Conservation (phyloP, 179 eudicot genomes). For the Pouteria campechiana region DNA sequence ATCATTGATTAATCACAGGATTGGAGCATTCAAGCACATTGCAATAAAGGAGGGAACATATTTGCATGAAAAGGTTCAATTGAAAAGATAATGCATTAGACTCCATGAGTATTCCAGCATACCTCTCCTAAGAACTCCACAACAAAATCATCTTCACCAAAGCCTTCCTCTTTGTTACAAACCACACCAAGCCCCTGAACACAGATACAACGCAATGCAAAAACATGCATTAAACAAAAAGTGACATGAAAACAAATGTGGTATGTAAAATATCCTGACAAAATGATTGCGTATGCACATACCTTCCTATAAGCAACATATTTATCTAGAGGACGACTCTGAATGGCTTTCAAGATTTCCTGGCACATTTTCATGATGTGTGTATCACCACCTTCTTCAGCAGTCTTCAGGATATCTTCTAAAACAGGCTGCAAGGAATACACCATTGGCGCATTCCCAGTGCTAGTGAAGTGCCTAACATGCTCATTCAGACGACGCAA, state of each 20-base stretch:
- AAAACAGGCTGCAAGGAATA: slow-evolving; percentile 69
- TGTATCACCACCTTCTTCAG: slow-evolving; percentile 34
- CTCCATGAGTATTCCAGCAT: no score
- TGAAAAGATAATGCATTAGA: no score
- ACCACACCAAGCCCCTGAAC: slow-evolving; percentile 97
- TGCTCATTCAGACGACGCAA: slow-evolving; percentile 77
- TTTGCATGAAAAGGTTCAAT: no score
- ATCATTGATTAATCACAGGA: no score
- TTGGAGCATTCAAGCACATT: no score
- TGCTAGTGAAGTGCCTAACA: slow-evolving; percentile 69
- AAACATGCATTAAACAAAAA: not conserved
- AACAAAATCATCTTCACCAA: slow-evolving; percentile 80
- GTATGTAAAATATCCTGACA: not conserved
- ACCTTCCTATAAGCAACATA: slow-evolving; percentile 99
- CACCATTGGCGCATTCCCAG: slow-evolving; percentile 81
- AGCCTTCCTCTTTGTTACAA: slow-evolving; percentile 91
- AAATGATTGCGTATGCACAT: not conserved
- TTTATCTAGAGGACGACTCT: slow-evolving; percentile 70
- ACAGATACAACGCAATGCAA: slow-evolving; percentile 8
- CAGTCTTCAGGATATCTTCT: slow-evolving; percentile 49
- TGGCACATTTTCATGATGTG: slow-evolving; percentile 43
- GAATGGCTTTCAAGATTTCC: slow-evolving; percentile 57
- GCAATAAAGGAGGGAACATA: no score
- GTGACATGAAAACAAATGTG: not conserved
- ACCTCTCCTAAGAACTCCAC: slow-evolving; percentile 99